Percentiles rank a stretch among this genome's conserved stretches.
Evolutionary conservation across 2,329 filamentous ascomycete genomes (phyloP).

Genomic region (Aplosporella prunicola): DNA sequence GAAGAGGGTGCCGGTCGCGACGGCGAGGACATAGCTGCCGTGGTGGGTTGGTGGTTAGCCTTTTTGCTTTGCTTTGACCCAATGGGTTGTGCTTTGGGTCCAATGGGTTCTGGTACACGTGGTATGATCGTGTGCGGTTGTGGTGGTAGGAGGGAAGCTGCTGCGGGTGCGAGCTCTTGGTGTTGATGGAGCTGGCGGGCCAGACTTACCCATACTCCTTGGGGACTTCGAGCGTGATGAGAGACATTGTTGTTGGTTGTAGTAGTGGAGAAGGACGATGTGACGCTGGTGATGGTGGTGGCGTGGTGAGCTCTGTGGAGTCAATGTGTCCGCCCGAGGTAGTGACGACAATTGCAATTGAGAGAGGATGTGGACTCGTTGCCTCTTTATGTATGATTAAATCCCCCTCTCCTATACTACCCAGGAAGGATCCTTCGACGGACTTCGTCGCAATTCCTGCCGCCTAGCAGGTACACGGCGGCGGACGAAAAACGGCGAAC

Average conservation of each 20-base stretch:
- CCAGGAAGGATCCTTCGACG: too few species aligned
- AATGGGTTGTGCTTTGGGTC: neutral
- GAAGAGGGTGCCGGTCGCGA: constrained; percentile 46
- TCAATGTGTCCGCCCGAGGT: neutral
- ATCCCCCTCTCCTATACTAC: too few species aligned
- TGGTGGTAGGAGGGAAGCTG: neutral
- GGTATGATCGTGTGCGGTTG: constrained; percentile 9
- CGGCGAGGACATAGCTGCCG: constrained; percentile 45
- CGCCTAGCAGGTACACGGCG: too few species aligned
- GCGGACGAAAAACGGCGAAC: too few species aligned
- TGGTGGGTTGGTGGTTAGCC: constrained; percentile 2
- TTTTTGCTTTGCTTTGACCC: too few species aligned
- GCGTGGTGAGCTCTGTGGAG: neutral
- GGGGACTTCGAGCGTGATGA: constrained; percentile 18
- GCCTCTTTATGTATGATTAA: too few species aligned
- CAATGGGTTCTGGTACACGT: neutral
- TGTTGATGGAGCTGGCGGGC: too few species aligned
- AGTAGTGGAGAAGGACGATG: too few species aligned
- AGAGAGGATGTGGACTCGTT: too few species aligned
- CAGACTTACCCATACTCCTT: constrained; percentile 23
- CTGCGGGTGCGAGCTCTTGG: too few species aligned
- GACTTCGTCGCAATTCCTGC: too few species aligned
- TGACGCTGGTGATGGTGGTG: neutral
- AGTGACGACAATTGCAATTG: too few species aligned
- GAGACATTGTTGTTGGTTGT: neutral